Conservation (phyloP, 2,329 filamentous ascomycete genomes). For the Sporothrix luriei region DNA sequence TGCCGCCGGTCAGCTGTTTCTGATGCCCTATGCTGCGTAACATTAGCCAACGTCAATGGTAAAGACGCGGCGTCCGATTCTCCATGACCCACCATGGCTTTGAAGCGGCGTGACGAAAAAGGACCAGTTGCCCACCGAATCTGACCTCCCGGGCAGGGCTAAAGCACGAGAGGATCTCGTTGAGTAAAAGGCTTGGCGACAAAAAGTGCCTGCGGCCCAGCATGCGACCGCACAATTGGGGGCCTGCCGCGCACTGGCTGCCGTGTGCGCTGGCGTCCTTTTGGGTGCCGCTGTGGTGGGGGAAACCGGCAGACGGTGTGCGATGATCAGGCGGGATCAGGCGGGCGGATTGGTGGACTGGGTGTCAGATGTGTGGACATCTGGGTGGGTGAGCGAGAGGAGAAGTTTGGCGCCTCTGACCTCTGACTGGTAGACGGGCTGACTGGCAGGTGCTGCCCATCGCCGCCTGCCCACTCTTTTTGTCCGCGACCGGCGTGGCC, state of each 20-base stretch:
- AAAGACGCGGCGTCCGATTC: background rate
- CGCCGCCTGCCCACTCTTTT: constrained; percentile 30
- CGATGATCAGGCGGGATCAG: constrained; percentile 34
- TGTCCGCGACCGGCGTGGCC: constrained; percentile 30
- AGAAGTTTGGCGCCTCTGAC: background rate
- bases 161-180: background rate
- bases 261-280: constrained; percentile 8
- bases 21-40: background rate
- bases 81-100: background rate
- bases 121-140: background rate
- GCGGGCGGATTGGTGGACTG: constrained; percentile 29
- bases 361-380: background rate
- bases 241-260: constrained; percentile 21
- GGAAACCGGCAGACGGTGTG: constrained; percentile 25
- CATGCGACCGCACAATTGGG: constrained; percentile 29
- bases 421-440: background rate
- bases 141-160: constrained; percentile 15
- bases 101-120: background rate
- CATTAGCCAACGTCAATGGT: background rate
- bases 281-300: constrained; percentile 26
- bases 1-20: background rate
- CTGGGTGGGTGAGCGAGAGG: background rate
- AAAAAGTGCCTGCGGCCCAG: constrained; percentile 33
- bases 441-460: constrained; percentile 8
- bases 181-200: constrained; percentile 22